Base-by-base conservation (phyloP, 2,329 filamentous ascomycete genomes). In the Microascus cirrosus region DNA sequence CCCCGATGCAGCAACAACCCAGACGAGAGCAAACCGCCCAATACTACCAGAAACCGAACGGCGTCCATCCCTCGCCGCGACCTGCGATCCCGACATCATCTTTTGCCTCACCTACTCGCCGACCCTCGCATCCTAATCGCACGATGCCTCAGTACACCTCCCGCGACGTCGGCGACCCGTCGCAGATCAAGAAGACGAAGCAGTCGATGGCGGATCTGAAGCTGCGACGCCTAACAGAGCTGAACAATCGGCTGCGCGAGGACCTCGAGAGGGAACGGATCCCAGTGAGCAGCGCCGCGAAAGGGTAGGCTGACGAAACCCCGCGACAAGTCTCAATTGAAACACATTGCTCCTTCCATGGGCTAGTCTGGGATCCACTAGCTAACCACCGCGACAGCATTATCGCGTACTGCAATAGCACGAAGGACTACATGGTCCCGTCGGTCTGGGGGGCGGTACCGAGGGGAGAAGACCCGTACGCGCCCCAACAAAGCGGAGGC, bases 161-260 rank as follows among this genome's bases (percentile, higher is more conserved):
- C 54, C 80, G 83, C 66, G 83, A 86, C 69, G 81, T 83, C 61
- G 82, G 81, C 73, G 83, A 86, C 70, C 81, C 82, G 71, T 82
- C 81, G 67, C 82, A 86, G 71, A 82, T 84, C 66, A 85, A 83
- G 81, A 95, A 92, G 79, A 97, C 95, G 79, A 96, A 96, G 81
- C 94, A 97, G 78, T 96, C 90, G 71, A 97, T 99, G 90, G 93
- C 93, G 66, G 94, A 99, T 73, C 83, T 99, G 63, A 99, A 99
- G 82, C 84, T 97, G 68, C 87, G 94, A 68, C 88, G 94, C 63
- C 81, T 99, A 74, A 97, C 92, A 61, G 94, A 99, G 78, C 84
- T 99, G 68, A 99, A 97, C 81, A 90, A 90, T 74, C 87, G 94
- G 66, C 78, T 99, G 72, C 89, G 92, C 68, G 94, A 99, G 75